Conservation (phyloP, 1,284 basidiomycete genomes). For the Boletus semigastroideus region DNA sequence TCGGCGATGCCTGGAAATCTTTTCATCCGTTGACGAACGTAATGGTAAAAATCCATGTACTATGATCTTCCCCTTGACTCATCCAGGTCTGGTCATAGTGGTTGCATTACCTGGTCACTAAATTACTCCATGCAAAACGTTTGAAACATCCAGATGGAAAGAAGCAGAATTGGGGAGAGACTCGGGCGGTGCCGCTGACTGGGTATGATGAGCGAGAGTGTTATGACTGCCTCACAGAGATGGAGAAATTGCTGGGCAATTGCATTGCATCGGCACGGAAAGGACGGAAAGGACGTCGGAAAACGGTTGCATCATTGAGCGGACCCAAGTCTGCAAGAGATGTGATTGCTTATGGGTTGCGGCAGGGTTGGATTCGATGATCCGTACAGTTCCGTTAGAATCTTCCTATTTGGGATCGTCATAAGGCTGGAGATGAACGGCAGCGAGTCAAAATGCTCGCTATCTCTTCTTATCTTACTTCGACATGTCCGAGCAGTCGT, state of each 20-base stretch:
- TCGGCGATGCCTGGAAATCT: conserved; percentile 63
- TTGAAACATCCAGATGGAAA: conserved; percentile 49
- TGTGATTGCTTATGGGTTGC: conserved; percentile 28
- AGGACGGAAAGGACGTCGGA: conserved; percentile 26
- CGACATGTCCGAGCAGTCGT: conserved; percentile 34
- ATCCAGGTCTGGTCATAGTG: conserved; percentile 50
- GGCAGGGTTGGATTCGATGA: conserved; percentile 29
- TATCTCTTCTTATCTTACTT: conserved; percentile 9
- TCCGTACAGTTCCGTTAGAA: not conserved
- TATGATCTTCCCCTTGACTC: not conserved
- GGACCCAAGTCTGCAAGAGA: conserved; percentile 31
- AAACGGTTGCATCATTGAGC: conserved; percentile 16
- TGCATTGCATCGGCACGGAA: conserved; percentile 18
- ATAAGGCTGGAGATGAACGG: not conserved
- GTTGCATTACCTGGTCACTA: conserved; percentile 76
- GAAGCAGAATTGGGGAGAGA: conserved; percentile 16
- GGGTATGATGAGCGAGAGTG: conserved; percentile 34
- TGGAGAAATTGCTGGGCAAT: conserved; percentile 31
- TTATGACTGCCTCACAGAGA: conserved; percentile 33
- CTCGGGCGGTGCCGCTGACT: conserved; percentile 7
- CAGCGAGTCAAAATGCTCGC: conserved; percentile 9
- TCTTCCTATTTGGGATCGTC: conserved; percentile 16
- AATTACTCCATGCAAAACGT: conserved; percentile 69
- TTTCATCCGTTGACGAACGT: conserved; percentile 86
- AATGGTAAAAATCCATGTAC: conserved; percentile 56